These are phyloP conservation scores for Fragilariopsis cylindrus DNA, from an alignment of 108 stramenopile species.

Conservation along the genomic window DNA sequence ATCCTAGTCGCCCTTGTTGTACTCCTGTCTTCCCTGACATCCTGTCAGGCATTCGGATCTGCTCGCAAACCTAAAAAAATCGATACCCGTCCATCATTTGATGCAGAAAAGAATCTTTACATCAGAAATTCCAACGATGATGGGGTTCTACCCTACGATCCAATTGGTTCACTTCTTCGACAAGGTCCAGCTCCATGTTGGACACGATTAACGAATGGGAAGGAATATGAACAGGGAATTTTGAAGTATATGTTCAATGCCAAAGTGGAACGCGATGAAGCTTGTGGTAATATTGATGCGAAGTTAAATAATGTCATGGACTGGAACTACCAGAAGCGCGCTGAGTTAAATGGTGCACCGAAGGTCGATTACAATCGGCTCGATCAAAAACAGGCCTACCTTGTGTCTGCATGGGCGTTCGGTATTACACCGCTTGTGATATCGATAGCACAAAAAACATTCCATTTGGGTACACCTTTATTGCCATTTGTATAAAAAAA, in stretches of 20 bases:
- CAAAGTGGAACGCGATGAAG: slow-evolving; percentile 39
- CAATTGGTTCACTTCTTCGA: slow-evolving; percentile 53
- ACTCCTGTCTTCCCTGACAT: too few species aligned
- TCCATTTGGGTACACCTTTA: neutral
- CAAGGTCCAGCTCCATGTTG: slow-evolving; percentile 56
- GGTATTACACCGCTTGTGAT: slow-evolving; percentile 40
- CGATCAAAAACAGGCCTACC: slow-evolving; percentile 43
- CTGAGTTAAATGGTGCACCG: slow-evolving; percentile 49
- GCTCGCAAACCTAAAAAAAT: too few species aligned
- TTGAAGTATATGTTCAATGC: slow-evolving; percentile 55
- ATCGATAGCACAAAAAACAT: neutral
- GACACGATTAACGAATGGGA: slow-evolving; percentile 41
- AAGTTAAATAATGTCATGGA: slow-evolving; percentile 57
- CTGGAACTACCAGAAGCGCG: slow-evolving; percentile 67
- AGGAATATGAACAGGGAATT: slow-evolving; percentile 60
- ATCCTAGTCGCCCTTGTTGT: too few species aligned
- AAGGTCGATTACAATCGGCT: slow-evolving; percentile 55
- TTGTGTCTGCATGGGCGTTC: slow-evolving; percentile 47
- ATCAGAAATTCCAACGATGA: slow-evolving; percentile 20
- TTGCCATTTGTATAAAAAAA: too few species aligned
- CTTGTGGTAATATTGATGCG: slow-evolving; percentile 62
- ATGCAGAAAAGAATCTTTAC: too few species aligned
- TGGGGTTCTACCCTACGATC: slow-evolving; percentile 52
- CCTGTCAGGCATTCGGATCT: too few species aligned
- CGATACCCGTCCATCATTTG: too few species aligned